A percentile compares a stretch with the other conserved stretches of the same genome.
Evolutionary conservation across 106 monocot genomes (phyloP).

Genomic region (Apostasia shenzhenica): DNA sequence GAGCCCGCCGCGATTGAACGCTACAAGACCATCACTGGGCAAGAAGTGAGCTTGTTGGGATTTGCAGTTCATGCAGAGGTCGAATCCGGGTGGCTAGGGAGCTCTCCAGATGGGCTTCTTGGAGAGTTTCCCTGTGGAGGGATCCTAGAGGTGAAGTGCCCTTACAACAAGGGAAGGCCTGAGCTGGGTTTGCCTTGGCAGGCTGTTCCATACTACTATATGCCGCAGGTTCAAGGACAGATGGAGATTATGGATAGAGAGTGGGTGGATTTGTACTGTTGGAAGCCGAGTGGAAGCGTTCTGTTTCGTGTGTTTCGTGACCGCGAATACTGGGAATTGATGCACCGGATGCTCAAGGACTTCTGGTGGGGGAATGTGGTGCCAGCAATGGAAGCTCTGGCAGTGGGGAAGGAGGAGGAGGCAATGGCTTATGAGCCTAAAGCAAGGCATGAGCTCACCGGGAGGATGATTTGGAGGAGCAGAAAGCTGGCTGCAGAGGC

Average conservation of each 20-base stretch:
- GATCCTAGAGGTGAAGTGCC: conserved; percentile 95
- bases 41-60: conserved; percentile 58
- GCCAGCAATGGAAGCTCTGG: conserved; percentile 64
- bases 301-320: conserved; percentile 64
- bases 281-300: conserved; percentile 86
- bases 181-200: conserved; percentile 85
- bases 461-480: conserved; percentile 47
- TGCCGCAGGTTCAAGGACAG: conserved; percentile 96
- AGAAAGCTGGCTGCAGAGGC: conserved; percentile 61
- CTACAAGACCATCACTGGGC: conserved; percentile 78
- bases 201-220: conserved; percentile 82
- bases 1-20: conserved; percentile 67
- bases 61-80: conserved; percentile 70
- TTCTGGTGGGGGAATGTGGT: conserved; percentile 91
- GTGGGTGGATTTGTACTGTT: conserved; percentile 96
- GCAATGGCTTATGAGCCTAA: conserved; percentile 43
- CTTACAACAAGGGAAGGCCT: conserved; percentile 88
- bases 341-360: conserved; percentile 49
- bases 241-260: conserved; percentile 97
- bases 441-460: conserved; percentile 54
- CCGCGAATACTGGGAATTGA: conserved; percentile 67
- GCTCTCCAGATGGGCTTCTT: conserved; percentile 85
- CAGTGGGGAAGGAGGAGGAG: conserved; percentile 36
- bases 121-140: conserved; percentile 43
- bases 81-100: conserved; percentile 68